Evolutionary conservation across 495 filamentous ascomycete species (phyloP).

Genomic region (Viridothelium virens): DNA sequence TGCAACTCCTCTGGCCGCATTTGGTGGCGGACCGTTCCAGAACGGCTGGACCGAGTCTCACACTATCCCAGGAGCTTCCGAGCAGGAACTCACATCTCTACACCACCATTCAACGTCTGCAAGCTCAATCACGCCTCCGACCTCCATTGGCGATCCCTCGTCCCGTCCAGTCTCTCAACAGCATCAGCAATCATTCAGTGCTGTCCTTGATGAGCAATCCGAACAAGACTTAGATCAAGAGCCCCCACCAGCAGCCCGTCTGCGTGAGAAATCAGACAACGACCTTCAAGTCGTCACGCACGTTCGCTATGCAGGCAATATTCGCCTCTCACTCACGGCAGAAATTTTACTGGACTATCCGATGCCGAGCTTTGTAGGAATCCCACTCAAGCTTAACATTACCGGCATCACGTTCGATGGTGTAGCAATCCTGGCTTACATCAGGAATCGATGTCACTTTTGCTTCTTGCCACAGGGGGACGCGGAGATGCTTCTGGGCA

Average conservation of each 20-base stretch:
- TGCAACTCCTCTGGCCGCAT: conserved; percentile 78
- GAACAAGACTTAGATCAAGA: conserved; percentile 15
- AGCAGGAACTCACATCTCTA: conserved; percentile 17
- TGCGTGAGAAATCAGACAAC: conserved; percentile 32
- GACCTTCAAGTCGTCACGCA: conserved; percentile 88
- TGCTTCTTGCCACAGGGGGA: conserved; percentile 89
- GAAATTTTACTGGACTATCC: conserved; percentile 96
- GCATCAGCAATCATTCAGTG: conserved; percentile 15
- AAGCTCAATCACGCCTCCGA: conserved; percentile 32
- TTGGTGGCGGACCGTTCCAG: conserved; percentile 59
- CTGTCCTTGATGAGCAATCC: not conserved
- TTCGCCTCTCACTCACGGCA: conserved; percentile 79
- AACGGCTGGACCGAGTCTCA: conserved; percentile 37
- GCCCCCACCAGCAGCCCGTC: conserved; percentile 16
- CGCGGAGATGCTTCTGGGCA: conserved; percentile 50
- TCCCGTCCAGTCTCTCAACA: conserved; percentile 35
- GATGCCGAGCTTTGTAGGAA: conserved; percentile 90
- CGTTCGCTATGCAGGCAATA: conserved; percentile 75
- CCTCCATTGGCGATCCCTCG: conserved; percentile 26
- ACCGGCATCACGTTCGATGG: conserved; percentile 93
- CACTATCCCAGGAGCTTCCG: conserved; percentile 16
- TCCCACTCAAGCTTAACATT: conserved; percentile 84
- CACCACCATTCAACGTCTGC: conserved; percentile 27
- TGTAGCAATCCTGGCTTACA: conserved; percentile 82
- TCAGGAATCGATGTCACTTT: conserved; percentile 74